Conservation (phyloP, 805 yeast genomes). For the Vanderwaltozyma yarrowii region DNA sequence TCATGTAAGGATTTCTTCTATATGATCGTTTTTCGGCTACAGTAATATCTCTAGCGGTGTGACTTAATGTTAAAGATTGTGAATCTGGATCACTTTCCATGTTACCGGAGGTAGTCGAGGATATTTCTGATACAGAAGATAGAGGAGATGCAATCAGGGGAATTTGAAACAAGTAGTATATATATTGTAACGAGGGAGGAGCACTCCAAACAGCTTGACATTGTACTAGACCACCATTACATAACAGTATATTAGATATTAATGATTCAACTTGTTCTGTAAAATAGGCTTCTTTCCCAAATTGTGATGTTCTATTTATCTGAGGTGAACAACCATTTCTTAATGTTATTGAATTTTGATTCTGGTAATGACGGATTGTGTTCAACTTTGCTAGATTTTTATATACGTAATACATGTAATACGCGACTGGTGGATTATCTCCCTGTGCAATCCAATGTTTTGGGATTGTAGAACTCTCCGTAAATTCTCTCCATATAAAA, state of each 20-base stretch:
- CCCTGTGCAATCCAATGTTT: constrained; percentile 24
- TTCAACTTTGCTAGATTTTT: constrained; percentile 15
- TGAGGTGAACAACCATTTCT: constrained; percentile 15
- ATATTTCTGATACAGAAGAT: constrained; percentile 18
- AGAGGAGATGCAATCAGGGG: constrained; percentile 23
- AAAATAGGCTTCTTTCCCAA: constrained; percentile 13
- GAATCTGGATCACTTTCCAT: background rate
- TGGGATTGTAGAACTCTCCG: constrained; percentile 12
- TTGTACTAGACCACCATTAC: constrained; percentile 23
- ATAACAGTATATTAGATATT: constrained; percentile 21
- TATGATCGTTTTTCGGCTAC: constrained; percentile 13
- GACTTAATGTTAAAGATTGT: background rate
- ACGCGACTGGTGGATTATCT: constrained; percentile 33
- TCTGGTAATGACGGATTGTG: constrained; percentile 6
- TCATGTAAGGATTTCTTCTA: constrained; percentile 23
- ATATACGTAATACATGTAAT: constrained; percentile 30
- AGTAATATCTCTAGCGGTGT: constrained; percentile 15
- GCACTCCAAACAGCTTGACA: constrained; percentile 23
- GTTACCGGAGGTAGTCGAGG: too few species aligned
- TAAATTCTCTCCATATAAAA: constrained; percentile 21
- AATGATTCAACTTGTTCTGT: constrained; percentile 24
- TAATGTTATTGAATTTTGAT: constrained; percentile 15
- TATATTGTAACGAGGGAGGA: constrained; percentile 14
- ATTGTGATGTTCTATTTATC: constrained; percentile 22
- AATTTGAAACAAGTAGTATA: constrained; percentile 23